phyloP scores from a whole-genome alignment of 1,284 basidiomycete genomes.

The Sphagnurus paluster region DNA sequence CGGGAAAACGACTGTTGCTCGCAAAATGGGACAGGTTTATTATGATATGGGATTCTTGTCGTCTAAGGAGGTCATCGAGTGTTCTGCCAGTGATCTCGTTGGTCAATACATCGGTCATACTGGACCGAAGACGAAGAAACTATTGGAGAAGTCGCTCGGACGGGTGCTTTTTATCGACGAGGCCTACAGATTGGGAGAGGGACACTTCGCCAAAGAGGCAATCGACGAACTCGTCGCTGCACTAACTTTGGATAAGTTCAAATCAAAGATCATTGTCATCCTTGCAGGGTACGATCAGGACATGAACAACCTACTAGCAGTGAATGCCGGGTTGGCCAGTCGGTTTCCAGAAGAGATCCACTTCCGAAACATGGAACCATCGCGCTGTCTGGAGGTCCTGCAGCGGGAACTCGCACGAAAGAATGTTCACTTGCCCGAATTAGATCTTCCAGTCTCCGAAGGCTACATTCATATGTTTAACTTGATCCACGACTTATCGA shows the following conservation, averaged over 20 bases:
- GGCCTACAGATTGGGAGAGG: constrained; percentile 58
- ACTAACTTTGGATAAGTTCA: constrained; percentile 56
- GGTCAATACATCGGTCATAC: constrained; percentile 67
- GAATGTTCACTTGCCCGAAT: constrained; percentile 35
- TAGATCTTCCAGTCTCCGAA: too few relatives aligned
- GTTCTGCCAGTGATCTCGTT: constrained; percentile 66
- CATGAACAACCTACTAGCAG: constrained; percentile 56
- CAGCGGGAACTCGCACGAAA: constrained; percentile 44
- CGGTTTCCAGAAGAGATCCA: constrained; percentile 62
- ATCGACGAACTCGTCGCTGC: constrained; percentile 65
- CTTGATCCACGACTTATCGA: too few relatives aligned
- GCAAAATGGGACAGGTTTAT: constrained; percentile 60
- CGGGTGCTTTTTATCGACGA: constrained; percentile 69
- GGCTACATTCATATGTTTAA: too few relatives aligned
- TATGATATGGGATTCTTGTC: constrained; percentile 72
- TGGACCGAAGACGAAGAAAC: constrained; percentile 58
- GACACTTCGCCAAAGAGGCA: constrained; percentile 65
- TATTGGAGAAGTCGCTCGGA: constrained; percentile 62
- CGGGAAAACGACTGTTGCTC: constrained; percentile 49
- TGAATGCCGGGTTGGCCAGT: constrained; percentile 65
- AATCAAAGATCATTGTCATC: constrained; percentile 60
- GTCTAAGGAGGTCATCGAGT: constrained; percentile 57
- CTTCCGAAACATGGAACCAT: constrained; percentile 53
- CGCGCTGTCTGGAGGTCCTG: constrained; percentile 51
- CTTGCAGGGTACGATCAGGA: constrained; percentile 68